Evolutionary conservation across 345 rosid genomes (phyloP).

Genomic region (Trapa bicornis): DNA sequence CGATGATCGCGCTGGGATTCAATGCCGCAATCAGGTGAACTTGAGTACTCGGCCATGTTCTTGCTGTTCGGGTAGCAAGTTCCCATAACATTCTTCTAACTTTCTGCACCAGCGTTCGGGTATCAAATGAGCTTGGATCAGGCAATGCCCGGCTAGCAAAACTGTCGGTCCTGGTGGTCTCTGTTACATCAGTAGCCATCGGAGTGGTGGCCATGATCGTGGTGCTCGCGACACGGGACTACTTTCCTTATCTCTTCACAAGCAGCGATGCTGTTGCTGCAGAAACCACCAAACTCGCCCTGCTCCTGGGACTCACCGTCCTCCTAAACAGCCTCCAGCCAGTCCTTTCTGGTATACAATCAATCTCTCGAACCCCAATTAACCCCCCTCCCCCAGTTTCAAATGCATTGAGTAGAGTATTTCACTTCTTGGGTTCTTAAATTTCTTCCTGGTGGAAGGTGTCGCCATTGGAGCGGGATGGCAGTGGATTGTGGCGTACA

Average conservation of each 20-base stretch:
- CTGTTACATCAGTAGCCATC: background rate
- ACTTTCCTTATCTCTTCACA: constrained; percentile 6
- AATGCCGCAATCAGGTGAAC: constrained; percentile 77
- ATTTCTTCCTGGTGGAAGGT: constrained; percentile 10
- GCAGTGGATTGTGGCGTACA: constrained; percentile 34
- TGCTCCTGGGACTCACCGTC: constrained; percentile 46
- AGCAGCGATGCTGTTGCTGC: constrained; percentile 1
- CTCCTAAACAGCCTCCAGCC: constrained; percentile 55
- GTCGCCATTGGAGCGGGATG: constrained; percentile 46
- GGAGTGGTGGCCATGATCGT: background rate
- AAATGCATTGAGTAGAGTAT: background rate
- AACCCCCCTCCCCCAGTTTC: background rate
- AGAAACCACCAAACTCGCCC: constrained; percentile 22
- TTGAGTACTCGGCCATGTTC: background rate
- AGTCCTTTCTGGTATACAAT: constrained; percentile 40
- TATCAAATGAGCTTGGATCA: constrained; percentile 1
- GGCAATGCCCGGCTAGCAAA: background rate
- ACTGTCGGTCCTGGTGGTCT: background rate
- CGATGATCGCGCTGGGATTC: constrained; percentile 85
- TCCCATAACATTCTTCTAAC: background rate
- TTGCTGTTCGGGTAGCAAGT: background rate
- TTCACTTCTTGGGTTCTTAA: background rate
- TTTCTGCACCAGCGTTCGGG: constrained; percentile 1
- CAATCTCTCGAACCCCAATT: constrained; percentile 16
- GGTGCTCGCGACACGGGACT: constrained; percentile 1